A percentile compares a stretch with the other conserved stretches of the same genome.
These are phyloP conservation scores for Petunia hybrid DNA, from an alignment of 305 asterid genomes.

Conservation along the genomic window DNA sequence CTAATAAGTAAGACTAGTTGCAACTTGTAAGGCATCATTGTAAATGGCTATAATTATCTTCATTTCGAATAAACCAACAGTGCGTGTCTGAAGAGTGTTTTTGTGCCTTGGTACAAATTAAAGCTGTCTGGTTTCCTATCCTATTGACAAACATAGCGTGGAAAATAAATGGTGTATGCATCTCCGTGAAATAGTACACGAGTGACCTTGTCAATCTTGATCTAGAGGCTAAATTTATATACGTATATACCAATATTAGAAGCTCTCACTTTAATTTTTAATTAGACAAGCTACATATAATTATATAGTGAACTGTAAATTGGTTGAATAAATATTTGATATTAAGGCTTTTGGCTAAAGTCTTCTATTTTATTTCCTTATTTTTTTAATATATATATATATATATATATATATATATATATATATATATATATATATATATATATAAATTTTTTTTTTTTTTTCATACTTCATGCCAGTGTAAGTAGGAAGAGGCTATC, in stretches of 20 bases:
- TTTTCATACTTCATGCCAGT: not conserved
- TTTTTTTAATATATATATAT: not conserved
- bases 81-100: not conserved
- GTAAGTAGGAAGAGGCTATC: not conserved
- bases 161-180: not conserved
- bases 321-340: not conserved
- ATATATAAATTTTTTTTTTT: no score
- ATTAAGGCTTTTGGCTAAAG: not conserved
- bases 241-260: not conserved
- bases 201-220: not conserved
- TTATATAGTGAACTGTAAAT: not conserved
- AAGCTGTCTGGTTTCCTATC: slow-evolving; percentile 4
- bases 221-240: not conserved
- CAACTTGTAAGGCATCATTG: no score
- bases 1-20: no score
- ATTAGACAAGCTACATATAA: not conserved
- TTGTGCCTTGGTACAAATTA: slow-evolving; percentile 15
- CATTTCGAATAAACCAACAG: not conserved
- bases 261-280: not conserved
- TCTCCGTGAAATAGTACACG: not conserved
- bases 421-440: no score
- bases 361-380: not conserved
- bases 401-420: not conserved
- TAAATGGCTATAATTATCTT: not conserved
- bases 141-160: not conserved